Evolutionary conservation across 768 basidiomycete genomes (phyloP).

Genomic region (Mycena venus): DNA sequence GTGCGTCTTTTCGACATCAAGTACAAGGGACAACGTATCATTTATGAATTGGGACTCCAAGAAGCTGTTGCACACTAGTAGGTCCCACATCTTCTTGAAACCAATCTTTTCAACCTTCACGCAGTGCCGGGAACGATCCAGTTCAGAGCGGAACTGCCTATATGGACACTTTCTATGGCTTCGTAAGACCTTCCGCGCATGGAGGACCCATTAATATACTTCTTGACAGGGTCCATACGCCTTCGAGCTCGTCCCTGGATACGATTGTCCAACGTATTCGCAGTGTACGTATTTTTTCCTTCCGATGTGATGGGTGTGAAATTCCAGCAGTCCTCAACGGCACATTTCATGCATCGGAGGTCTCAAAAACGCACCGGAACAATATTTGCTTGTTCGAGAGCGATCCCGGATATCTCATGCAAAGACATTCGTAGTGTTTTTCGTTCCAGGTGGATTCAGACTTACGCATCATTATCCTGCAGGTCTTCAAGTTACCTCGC

Average conservation of each 20-base stretch:
- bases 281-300: slow-evolving; percentile 40
- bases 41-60: slow-evolving; percentile 59
- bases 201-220: slow-evolving; percentile 3
- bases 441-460: neutral
- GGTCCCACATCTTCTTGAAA: neutral
- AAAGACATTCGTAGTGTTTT: slow-evolving; percentile 33
- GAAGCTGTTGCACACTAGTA: slow-evolving; percentile 34
- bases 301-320: neutral
- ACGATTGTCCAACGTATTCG: slow-evolving; percentile 68
- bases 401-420: slow-evolving; percentile 52
- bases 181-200: slow-evolving; percentile 31
- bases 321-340: slow-evolving; percentile 54
- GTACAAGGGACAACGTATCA: slow-evolving; percentile 62
- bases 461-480: neutral
- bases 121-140: slow-evolving; percentile 63
- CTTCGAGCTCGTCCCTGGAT: slow-evolving; percentile 65
- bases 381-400: slow-evolving; percentile 70
- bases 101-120: neutral
- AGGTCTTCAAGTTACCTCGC: slow-evolving; percentile 30
- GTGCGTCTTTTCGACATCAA: slow-evolving; percentile 32
- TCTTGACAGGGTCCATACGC: slow-evolving; percentile 60
- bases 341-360: slow-evolving; percentile 56
- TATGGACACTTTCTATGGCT: slow-evolving; percentile 53
- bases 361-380: slow-evolving; percentile 56
- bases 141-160: slow-evolving; percentile 65